Evolutionary conservation across 129 eudicot genomes (phyloP).

Genomic region (Chrysanthemum makinoi): DNA sequence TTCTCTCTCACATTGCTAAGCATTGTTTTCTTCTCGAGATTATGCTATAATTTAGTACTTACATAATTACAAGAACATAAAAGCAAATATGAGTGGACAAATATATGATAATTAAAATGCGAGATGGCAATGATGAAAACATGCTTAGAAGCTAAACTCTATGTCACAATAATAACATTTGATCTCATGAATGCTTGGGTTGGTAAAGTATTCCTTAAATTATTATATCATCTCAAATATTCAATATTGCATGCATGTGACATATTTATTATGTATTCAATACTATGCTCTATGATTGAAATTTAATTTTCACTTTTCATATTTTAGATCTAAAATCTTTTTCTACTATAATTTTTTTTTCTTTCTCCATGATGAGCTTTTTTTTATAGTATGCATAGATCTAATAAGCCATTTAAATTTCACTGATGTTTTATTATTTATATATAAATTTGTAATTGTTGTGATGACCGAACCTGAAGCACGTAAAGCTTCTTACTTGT

Average conservation of each 20-base stretch:
- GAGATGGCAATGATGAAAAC: conserved; percentile 31
- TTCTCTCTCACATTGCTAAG: neutral
- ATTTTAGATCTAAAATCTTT: conserved; percentile 12
- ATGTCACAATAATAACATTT: conserved; percentile 20
- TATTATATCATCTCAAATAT: conserved; percentile 13
- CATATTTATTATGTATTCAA: conserved; percentile 11
- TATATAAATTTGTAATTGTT: neutral
- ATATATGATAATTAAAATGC: neutral
- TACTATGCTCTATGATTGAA: neutral
- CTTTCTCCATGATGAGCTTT: neutral
- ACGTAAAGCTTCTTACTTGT: neutral
- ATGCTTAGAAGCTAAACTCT: conserved; percentile 38
- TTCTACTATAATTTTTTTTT: neutral
- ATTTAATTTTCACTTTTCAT: neutral
- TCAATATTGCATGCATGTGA: conserved; percentile 19
- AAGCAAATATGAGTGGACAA: conserved; percentile 3
- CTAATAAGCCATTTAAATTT: neutral
- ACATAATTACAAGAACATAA: neutral
- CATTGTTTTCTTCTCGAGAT: neutral
- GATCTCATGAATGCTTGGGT: conserved; percentile 19
- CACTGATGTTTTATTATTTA: neutral
- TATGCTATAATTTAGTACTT: neutral
- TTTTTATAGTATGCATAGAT: neutral
- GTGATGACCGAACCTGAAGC: neutral
- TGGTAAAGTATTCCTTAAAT: neutral